Base-by-base conservation (phyloP, 352 stramenopile genomes). In the Phytophthora foliorum region DNA sequence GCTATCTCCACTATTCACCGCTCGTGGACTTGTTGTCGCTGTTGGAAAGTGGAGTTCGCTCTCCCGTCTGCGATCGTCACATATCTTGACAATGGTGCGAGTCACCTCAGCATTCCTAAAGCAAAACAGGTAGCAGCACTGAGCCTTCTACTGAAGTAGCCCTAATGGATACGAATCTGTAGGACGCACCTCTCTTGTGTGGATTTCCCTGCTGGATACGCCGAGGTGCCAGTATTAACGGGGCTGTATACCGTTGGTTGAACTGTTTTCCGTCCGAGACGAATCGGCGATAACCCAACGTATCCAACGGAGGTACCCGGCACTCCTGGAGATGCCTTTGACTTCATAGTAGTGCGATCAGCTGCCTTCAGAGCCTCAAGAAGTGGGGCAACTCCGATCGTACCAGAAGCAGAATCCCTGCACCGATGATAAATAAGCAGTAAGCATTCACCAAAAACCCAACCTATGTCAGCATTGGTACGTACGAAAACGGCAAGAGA, bases 61-160 rank as follows among this genome's bases (percentile, higher is more conserved):
- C 36, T 85, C 77, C 67, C 85, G 79, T 19, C 81, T 80, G 29
- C 74, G 87, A 25, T 92, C 84, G 53, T 94, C 84, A 13, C 84
- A 78, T 42, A 91, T 86, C 57, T 88, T 88, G 19, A 92, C 82
- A 58, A 85, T 84, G 2, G 84, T 84, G 1, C 80, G 82, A 4
- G 80, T 90, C 24, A 77, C 81, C 66, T 91, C 86, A 10, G 73
- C 77, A 60, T 94, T 92, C 25, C 81, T 88, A 64, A 19, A 62
- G 7, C 14, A 36, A 49, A 24, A 36, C 21, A 55, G 39, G 11
- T 22, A 19, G 25, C 14, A 27, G 19, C 16, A 45, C 17, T 63
- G 27, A 63, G 54, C 49, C 21, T 53, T 3, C 39, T 27, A 29
- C 38, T 45, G 19, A 27, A 7, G 13, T 49, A 22, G 8, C 21